Percentiles rank a stretch among this genome's conserved stretches.
Conservation (phyloP, 2,329 filamentous ascomycete genomes). For the Dendrostoma leiphaemia region DNA sequence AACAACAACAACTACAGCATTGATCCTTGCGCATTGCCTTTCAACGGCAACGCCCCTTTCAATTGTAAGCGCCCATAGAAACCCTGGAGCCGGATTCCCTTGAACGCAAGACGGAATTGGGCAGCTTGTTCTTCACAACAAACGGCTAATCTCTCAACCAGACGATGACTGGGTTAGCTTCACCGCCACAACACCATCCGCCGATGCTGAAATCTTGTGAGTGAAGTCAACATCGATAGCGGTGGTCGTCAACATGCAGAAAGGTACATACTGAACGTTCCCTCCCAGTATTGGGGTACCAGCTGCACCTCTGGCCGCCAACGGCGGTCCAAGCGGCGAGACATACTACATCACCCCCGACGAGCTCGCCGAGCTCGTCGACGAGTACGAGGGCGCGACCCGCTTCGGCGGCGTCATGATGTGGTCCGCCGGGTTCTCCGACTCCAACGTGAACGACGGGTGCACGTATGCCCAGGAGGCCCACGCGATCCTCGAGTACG, state of each 20-base stretch:
- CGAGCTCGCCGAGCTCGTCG: slow-evolving; percentile 29
- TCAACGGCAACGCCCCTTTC: slow-evolving; percentile 20
- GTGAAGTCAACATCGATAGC: no score
- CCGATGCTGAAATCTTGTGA: slow-evolving; percentile 26
- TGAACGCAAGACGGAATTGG: no score
- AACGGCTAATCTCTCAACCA: no score
- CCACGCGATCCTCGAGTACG: slow-evolving; percentile 29
- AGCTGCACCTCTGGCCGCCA: slow-evolving; percentile 32
- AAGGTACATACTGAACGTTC: no score
- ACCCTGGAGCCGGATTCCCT: no score
- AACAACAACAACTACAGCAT: slow-evolving; percentile 30
- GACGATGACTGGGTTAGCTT: slow-evolving; percentile 26
- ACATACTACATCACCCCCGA: slow-evolving; percentile 34
- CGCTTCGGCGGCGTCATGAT: slow-evolving; percentile 38
- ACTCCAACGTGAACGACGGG: slow-evolving; percentile 29
- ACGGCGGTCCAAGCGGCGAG: slow-evolving; percentile 29
- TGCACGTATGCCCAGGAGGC: slow-evolving; percentile 41
- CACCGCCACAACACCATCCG: slow-evolving; percentile 25
- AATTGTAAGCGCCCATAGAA: slow-evolving; percentile 24
- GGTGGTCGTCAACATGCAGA: no score
- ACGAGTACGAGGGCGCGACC: slow-evolving; percentile 26
- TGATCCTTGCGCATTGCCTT: slow-evolving; percentile 10
- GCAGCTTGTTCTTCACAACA: no score
- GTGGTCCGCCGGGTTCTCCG: slow-evolving; percentile 41
- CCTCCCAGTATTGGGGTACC: slow-evolving; percentile 25